These are phyloP conservation scores for Plasmodium gonderi DNA, from an alignment of 169 alveolate species.

Conservation along the genomic window DNA sequence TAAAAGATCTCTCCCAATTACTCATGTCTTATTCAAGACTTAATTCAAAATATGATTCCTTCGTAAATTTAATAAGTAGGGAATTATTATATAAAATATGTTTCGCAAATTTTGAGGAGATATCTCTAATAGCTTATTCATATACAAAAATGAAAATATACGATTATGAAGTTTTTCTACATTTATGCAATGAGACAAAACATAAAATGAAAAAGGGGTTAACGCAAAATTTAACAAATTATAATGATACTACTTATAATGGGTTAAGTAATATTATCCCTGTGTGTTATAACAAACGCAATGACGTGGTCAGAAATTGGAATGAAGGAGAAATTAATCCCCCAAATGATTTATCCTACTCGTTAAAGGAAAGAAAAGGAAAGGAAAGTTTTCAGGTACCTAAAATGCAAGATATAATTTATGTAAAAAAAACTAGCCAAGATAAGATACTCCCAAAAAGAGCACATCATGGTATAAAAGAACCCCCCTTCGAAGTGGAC, in stretches of 20 bases:
- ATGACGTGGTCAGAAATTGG: neutral
- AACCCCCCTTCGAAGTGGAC: neutral
- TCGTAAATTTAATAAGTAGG: slow-evolving; percentile 68
- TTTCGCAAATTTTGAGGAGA: slow-evolving; percentile 33
- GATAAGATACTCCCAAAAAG: neutral
- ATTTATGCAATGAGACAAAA: slow-evolving; percentile 65
- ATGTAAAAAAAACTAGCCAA: neutral
- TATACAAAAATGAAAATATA: slow-evolving; percentile 71
- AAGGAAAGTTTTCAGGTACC: neutral
- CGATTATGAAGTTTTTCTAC: slow-evolving; percentile 75
- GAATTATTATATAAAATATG: slow-evolving; percentile 74
- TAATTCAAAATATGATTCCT: slow-evolving; percentile 31
- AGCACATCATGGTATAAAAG: neutral
- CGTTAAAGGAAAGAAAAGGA: neutral
- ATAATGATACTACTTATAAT: neutral
- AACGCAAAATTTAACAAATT: neutral
- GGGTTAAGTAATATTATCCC: neutral
- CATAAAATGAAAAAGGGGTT: slow-evolving; percentile 21
- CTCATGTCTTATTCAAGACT: slow-evolving; percentile 69
- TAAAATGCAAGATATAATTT: neutral
- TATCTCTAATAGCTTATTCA: slow-evolving; percentile 63
- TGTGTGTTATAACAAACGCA: neutral
- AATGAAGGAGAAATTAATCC: neutral
- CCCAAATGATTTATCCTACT: neutral
- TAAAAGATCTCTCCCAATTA: slow-evolving; percentile 61